These are phyloP conservation scores for Arthrobotrys conoides DNA, from an alignment of 2,329 filamentous ascomycete species.

Conservation along the genomic window DNA sequence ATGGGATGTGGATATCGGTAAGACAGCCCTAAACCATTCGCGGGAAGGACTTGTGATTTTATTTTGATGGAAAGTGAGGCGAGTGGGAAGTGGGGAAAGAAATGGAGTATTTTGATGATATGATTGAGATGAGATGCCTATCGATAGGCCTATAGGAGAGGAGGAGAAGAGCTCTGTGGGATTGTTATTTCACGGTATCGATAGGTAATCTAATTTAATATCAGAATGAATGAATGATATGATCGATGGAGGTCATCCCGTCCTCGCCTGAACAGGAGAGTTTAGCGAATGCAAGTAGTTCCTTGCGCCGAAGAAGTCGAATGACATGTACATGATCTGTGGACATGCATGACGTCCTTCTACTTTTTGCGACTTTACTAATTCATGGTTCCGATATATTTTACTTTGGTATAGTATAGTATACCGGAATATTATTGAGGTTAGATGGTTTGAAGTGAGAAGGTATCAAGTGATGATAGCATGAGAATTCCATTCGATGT, in stretches of 20 bases:
- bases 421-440: background rate
- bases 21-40: slow-evolving; percentile 47
- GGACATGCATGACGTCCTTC: slow-evolving; percentile 29
- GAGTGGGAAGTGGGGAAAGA: slow-evolving; percentile 9
- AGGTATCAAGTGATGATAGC: slow-evolving; percentile 47
- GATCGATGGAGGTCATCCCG: background rate
- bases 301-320: slow-evolving; percentile 3
- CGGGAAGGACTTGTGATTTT: slow-evolving; percentile 30
- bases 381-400: background rate
- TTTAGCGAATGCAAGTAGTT: slow-evolving; percentile 5
- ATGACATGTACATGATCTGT: slow-evolving; percentile 40
- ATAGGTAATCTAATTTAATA: no score
- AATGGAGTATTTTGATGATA: background rate
- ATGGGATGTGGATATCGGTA: background rate
- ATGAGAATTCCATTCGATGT: slow-evolving; percentile 27
- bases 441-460: background rate
- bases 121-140: background rate
- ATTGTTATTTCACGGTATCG: background rate
- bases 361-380: background rate
- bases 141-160: background rate
- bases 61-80: slow-evolving; percentile 34
- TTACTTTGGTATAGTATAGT: background rate
- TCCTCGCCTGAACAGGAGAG: background rate
- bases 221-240: background rate
- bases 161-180: background rate